These are phyloP conservation scores for Hsuehochloa calcarea DNA, from an alignment of 176 grass and related monocot species.

Conservation along the genomic window DNA sequence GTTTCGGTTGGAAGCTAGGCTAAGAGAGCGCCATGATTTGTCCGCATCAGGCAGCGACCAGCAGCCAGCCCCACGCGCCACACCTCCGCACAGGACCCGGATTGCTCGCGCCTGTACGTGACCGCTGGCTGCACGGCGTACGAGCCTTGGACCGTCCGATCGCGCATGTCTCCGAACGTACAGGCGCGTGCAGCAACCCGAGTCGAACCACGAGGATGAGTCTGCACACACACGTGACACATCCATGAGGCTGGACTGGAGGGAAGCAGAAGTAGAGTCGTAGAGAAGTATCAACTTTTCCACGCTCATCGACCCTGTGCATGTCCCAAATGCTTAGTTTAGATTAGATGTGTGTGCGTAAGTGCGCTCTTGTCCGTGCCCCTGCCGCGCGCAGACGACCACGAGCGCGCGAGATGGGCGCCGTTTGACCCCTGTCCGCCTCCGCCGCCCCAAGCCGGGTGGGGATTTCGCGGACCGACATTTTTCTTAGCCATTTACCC, in stretches of 20 bases:
- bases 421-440: neutral
- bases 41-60: neutral
- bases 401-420: neutral
- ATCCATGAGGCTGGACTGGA: neutral
- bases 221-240: neutral
- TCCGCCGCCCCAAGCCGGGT: neutral
- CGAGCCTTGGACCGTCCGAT: neutral
- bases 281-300: neutral
- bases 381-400: neutral
- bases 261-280: neutral
- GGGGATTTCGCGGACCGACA: too few species aligned
- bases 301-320: neutral
- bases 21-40: neutral
- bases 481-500: neutral
- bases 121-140: neutral
- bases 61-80: too few species aligned
- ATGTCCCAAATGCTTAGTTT: neutral
- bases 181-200: neutral
- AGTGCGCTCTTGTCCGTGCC: neutral
- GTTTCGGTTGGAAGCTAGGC: constrained; percentile 24
- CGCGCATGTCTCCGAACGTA: neutral
- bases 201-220: neutral
- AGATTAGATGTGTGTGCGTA: neutral
- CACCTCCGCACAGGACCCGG: neutral
- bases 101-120: neutral